Evolutionary conservation across 176 grass and related monocot species (phyloP), one percentile per base, ranked within the genome.

Genomic region (Eleusine indica): DNA sequence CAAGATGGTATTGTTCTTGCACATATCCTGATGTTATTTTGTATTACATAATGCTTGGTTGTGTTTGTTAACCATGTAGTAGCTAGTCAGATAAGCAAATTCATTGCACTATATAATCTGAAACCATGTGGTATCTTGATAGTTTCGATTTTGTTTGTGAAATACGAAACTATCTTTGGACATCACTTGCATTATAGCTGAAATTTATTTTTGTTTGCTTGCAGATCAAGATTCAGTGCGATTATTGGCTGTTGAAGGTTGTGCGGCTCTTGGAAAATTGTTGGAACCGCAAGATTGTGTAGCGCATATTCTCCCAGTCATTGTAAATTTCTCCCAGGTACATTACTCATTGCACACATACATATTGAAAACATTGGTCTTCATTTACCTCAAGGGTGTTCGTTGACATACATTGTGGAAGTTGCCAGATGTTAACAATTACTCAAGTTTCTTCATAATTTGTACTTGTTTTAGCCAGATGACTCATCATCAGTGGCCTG

Each of bases 191-290:
- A 52, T n/a, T 41, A 62, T 43, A 39, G 21, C 48, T 69, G 38
- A 69, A n/a, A 49, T 2, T 49, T 67, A 2, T 62, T 37, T 15
- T 90, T 37, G 10, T 90, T 84, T 77, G 43, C 57, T 72, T 93
- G 64, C 84, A 98, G 91, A 98, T 74, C 96, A 98, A 89, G 96
- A 98, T 91, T 98, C 93, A 38, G 96, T 98, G 35, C 91, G 93
- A 21, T 70, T 98, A 35, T 88, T 98, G 83, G 91, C 96, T 75
- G 96, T 98, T 57, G 96, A 98, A 87, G 91, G 96, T n/a, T 98
- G 93, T 85, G 91, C 93, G 0, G 91, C 96, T 78, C 96, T 98
- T 78, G 93, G 96, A 46, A 98, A 96, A 78, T 92, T 96, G 80
- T 83, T 98, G 71, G 93, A 98, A 77, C 89, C 96, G 5, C 91